Conservation (phyloP, 2,329 filamentous ascomycete genomes). For the Polytolypa hystricis region DNA sequence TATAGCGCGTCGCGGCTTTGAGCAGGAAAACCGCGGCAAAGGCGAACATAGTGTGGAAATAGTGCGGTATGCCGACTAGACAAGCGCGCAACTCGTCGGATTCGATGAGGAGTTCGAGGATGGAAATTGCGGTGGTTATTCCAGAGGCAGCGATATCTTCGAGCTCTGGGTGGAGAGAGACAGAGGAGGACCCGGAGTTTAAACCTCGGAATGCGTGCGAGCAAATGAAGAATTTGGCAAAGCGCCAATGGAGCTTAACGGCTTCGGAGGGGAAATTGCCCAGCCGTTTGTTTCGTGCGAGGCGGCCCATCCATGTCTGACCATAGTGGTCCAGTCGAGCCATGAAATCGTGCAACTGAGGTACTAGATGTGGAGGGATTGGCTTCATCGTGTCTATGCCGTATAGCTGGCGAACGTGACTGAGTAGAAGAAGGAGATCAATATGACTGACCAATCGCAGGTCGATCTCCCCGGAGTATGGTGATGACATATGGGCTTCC, state of each 20-base stretch:
- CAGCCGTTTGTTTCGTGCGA: slow-evolving; percentile 29
- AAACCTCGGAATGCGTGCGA: slow-evolving; percentile 38
- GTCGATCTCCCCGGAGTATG: slow-evolving; percentile 25
- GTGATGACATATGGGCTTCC: slow-evolving; percentile 30
- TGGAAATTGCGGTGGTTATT: slow-evolving; percentile 24
- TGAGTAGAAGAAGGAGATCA: slow-evolving; percentile 8
- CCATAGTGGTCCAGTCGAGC: slow-evolving; percentile 22
- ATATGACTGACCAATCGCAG: slow-evolving; percentile 11
- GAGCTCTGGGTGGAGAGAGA: slow-evolving; percentile 15
- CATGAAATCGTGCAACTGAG: slow-evolving; percentile 17
- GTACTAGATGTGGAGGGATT: slow-evolving; percentile 10
- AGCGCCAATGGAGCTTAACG: slow-evolving; percentile 37
- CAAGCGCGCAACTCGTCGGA: slow-evolving; percentile 26
- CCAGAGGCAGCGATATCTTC: slow-evolving; percentile 11
- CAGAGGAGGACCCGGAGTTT: slow-evolving; percentile 23
- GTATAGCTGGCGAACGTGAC: slow-evolving; percentile 10
- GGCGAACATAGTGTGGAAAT: slow-evolving; percentile 34
- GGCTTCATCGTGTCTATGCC: slow-evolving; percentile 16
- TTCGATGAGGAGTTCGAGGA: slow-evolving; percentile 29
- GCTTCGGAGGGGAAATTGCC: slow-evolving; percentile 39
- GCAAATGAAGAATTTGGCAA: slow-evolving; percentile 38
- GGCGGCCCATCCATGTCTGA: slow-evolving; percentile 11
- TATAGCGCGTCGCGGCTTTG: slow-evolving; percentile 28
- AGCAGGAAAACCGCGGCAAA: slow-evolving; percentile 32
- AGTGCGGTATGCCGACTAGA: slow-evolving; percentile 31